A percentile compares a stretch with the other conserved stretches of the same genome.
phyloP scores from a whole-genome alignment of 2,329 filamentous ascomycete genomes.

The Tolypocladium amazonense region DNA sequence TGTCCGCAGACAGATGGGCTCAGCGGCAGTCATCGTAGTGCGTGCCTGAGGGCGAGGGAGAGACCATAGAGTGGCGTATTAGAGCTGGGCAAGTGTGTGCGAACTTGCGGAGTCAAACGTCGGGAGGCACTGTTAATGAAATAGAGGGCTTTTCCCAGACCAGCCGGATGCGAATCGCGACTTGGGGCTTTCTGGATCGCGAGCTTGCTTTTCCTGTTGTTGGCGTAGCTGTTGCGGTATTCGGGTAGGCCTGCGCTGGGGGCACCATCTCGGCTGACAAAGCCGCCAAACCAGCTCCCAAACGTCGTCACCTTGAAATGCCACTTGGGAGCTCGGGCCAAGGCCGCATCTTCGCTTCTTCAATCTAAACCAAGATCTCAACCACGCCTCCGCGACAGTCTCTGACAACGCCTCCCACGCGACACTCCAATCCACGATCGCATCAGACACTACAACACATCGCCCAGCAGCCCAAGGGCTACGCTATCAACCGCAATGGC shows the following conservation, averaged over 20 bases:
- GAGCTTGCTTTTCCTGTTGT: not conserved
- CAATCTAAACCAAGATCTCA: not conserved
- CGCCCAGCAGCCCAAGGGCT: not conserved
- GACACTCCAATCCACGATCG: not conserved
- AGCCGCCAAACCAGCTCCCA: not conserved
- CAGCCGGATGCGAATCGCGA: not conserved
- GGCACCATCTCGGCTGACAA: not conserved
- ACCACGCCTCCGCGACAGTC: not conserved
- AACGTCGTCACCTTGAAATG: not conserved
- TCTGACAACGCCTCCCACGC: too few species aligned
- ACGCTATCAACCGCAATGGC: slow-evolving; percentile 14
- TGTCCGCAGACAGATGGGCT: not conserved
- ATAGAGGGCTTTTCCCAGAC: not conserved
- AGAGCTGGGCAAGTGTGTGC: not conserved
- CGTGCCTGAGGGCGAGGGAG: not conserved
- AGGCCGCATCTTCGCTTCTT: not conserved
- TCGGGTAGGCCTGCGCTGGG: too few species aligned
- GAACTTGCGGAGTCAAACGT: not conserved
- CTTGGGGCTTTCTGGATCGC: not conserved
- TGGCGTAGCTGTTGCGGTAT: not conserved
- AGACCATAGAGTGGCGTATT: not conserved
- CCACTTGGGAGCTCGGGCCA: not conserved
- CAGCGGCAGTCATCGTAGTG: not conserved
- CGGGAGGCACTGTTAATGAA: not conserved
- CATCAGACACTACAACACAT: not conserved